Percentiles rank a stretch among this genome's conserved stretches.
phyloP scores from a whole-genome alignment of 805 yeast species.

The Kuraishia floccosa region DNA sequence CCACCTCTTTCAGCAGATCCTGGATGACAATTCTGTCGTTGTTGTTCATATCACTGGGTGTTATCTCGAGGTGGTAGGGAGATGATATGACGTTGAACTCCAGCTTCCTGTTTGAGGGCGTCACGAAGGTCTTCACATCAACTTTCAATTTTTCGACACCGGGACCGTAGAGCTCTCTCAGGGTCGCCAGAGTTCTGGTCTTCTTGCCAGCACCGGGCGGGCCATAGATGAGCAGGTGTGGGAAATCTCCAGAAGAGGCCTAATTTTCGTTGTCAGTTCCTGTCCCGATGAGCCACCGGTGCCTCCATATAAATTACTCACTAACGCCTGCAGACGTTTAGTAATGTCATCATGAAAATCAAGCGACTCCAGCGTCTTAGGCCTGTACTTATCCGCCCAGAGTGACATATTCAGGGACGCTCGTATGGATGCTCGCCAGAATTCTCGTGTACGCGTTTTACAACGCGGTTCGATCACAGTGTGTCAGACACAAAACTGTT shows the following conservation, averaged over 20 bases:
- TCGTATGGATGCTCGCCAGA: no score
- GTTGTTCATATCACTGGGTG: conserved; percentile 95
- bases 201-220: conserved; percentile 97
- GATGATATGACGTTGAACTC: conserved; percentile 92
- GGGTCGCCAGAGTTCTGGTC: conserved; percentile 75
- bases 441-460: no score
- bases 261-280: conserved; percentile 5
- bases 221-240: conserved; percentile 87
- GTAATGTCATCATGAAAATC: conserved; percentile 63
- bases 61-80: conserved; percentile 84
- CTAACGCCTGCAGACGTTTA: conserved; percentile 45
- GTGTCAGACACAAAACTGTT: no score
- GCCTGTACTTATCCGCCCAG: conserved; percentile 96
- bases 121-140: conserved; percentile 76
- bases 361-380: conserved; percentile 49
- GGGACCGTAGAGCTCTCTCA: conserved; percentile 72
- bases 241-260: conserved; percentile 72
- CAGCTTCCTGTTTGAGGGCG: conserved; percentile 61
- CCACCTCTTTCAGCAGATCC: conserved; percentile 86
- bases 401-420: no score
- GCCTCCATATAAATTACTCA: conserved; percentile 15
- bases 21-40: conserved; percentile 93
- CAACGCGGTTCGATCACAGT: no score
- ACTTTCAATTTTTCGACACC: conserved; percentile 79
- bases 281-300: conserved; percentile 5